A percentile compares a stretch with the other conserved stretches of the same genome.
Evolutionary conservation across 2,329 filamentous ascomycete species (phyloP).

Genomic region (Aspergillus costaricaensis): DNA sequence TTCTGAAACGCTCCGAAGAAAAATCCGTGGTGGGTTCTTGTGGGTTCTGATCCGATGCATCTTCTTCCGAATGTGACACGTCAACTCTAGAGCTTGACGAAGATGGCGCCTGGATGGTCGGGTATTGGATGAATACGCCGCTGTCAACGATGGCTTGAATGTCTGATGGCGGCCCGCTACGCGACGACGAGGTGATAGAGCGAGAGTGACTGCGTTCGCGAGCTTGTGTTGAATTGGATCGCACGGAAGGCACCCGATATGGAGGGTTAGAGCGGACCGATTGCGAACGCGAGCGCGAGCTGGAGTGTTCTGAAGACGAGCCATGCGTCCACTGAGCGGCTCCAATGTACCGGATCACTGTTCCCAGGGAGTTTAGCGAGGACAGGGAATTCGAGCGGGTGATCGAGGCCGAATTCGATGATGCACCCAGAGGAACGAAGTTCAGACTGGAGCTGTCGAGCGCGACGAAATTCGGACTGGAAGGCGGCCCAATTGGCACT

Average conservation of each 20-base stretch:
- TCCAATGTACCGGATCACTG: constrained; percentile 42
- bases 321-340: constrained; percentile 38
- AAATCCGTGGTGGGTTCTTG: constrained; percentile 37
- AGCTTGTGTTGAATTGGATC: constrained; percentile 36
- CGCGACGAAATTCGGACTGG: constrained; percentile 44
- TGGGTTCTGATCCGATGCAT: constrained; percentile 20
- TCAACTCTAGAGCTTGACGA: constrained; percentile 46
- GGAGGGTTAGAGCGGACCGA: constrained; percentile 47
- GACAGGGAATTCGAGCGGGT: constrained; percentile 43
- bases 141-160: constrained; percentile 41
- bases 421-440: constrained; percentile 35
- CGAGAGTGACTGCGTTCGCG: constrained; percentile 31
- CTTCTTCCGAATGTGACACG: constrained; percentile 30
- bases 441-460: constrained; percentile 43
- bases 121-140: constrained; percentile 41
- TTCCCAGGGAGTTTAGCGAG: constrained; percentile 44
- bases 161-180: constrained; percentile 39
- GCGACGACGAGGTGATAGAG: constrained; percentile 38
- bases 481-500: constrained; percentile 39
- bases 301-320: constrained; percentile 35
- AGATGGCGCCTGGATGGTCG: constrained; percentile 39
- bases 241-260: constrained; percentile 35
- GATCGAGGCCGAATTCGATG: constrained; percentile 35
- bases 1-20: constrained; percentile 42
- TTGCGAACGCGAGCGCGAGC: constrained; percentile 32